Evolutionary conservation across 345 rosid genomes (phyloP), one percentile per base, ranked within the genome.

Genomic region (Brassica juncea): DNA sequence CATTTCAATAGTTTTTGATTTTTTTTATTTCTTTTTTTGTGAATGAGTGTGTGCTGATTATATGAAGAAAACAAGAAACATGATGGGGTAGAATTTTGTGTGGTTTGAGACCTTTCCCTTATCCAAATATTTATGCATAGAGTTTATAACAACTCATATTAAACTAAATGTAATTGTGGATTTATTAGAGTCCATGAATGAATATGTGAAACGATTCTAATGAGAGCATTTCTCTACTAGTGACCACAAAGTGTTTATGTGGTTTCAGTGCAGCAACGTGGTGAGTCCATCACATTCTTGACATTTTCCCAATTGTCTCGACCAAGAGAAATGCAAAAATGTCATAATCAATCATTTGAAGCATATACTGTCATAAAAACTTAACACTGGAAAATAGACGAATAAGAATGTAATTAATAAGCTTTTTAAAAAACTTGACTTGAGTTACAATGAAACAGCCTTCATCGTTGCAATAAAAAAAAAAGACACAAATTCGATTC

Each of bases 1-100:
- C 99, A 95, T 89, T 49, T 61, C 14, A 3, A 55, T 6, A 37
- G 55, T 21, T 4, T 11, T 1, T 23, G 30, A 14, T 15, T 28
- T n/a, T 2, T 2, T n/a, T 2, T 2, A 2, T n/a, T 10, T 2
- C 67, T 28, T 73, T 16, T 54, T 54, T 0, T 54, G 8, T 16
- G 25, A 16, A 54, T 15, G 52, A 11, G 37, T 57, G 44, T 76
- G 74, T 66, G 59, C 54, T 30, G 63, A 65, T 47, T 49, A 71
- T 76, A 76, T 32, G 73, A 59, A 71, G 70, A 59, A 71, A 66
- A 5, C 44, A 55, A n/a, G 80, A 75, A 52, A 68, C 55, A 63
- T 25, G 79, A 80, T 70, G 75, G 71, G 71, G 10, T 27, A 5
- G 6, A 14, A 21, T 12, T 47, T 66, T 76, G 77, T 81, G 80